Base-by-base conservation (phyloP, 2,329 filamentous ascomycete genomes). In the Sarocladiaceae sp. region DNA sequence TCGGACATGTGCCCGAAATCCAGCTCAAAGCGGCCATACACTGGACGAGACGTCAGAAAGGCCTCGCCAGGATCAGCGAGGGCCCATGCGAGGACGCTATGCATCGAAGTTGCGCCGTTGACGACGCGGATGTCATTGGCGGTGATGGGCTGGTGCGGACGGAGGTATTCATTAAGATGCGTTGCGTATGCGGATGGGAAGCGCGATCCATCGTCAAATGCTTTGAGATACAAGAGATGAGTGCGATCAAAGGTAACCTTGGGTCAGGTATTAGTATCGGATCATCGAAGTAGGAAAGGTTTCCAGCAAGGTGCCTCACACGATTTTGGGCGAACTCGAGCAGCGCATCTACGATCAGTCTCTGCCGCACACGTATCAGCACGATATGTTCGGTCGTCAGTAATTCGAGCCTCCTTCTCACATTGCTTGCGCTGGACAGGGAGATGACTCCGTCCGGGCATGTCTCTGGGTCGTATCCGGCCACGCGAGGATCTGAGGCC, bases 391-490 rank as follows among this genome's bases (percentile, higher is more conserved):
- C 21, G n/a, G 29, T 13, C 23, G 18, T 6, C 12, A 7, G 29
- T 13, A n/a, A 20, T 41, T 16, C 13, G 18, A 42, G n/a, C n/a
- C n/a, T n/a, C n/a, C n/a, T n/a, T 35, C 48, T n/a, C 33, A 54
- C 61, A 51, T 76, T 74, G 48, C 75, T 72, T 4, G 73, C 72
- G 1, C 71, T 61, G 1, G 66, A 68, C 21, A 76, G 66, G 3
- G 68, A 73, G 41, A 75, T 59, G 40, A 71, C 61, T 1, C 72
- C 72, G 7, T 55, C 49, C 1, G 63, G 61, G 24, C 68, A 69
- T 4, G 50, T 50, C 3, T 55, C 49, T 0, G 65, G 59, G 45
- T 69, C 54, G 54, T 70, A 76, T 2, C 52, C 56, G 6, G 51
- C 55, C 15, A 47, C n/a, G n/a, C n/a, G 44, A 1, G 58, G 56